Percentiles rank a stretch among this genome's conserved stretches.
Conservation (phyloP, 176 grass and related monocot genomes). For the Secale cereale region DNA sequence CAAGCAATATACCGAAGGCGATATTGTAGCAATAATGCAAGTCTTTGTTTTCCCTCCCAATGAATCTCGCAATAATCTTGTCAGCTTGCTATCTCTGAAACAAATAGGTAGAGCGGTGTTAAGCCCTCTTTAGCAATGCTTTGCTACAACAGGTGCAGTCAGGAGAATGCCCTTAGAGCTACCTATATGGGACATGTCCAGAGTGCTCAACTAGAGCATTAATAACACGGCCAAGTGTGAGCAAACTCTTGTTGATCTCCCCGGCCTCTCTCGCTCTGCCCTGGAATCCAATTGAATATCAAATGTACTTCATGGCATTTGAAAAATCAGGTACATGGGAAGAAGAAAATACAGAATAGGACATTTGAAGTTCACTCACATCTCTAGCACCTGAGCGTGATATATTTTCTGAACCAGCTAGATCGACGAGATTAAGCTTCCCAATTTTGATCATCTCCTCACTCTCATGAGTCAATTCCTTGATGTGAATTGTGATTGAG, state of each 20-base stretch:
- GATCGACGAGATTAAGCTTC: slow-evolving; percentile 99
- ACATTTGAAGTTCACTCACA: slow-evolving; percentile 59
- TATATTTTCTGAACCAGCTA: slow-evolving; percentile 99
- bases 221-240: slow-evolving; percentile 96
- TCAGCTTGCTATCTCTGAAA: slow-evolving; percentile 99
- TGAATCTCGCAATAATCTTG: slow-evolving; percentile 95
- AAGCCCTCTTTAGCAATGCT: background rate
- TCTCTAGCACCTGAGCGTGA: slow-evolving; percentile 98
- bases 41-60: slow-evolving; percentile 99
- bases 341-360: background rate
- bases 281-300: slow-evolving; percentile 58
- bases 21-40: slow-evolving; percentile 98
- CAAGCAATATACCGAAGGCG: slow-evolving; percentile 90
- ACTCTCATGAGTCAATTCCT: slow-evolving; percentile 89
- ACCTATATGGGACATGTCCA: slow-evolving; percentile 96
- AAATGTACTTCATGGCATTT: slow-evolving; percentile 23
- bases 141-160: slow-evolving; percentile 15
- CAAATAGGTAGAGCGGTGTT: slow-evolving; percentile 25
- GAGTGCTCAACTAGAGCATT: slow-evolving; percentile 99
- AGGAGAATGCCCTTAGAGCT: slow-evolving; percentile 3
- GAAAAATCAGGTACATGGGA: background rate
- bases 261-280: slow-evolving; percentile 99
- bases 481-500: slow-evolving; percentile 99
- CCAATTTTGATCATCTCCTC: slow-evolving; percentile 99
- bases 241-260: slow-evolving; percentile 99